Conservation (phyloP, 108 stramenopile genomes). For the Nitzschia sp. region DNA sequence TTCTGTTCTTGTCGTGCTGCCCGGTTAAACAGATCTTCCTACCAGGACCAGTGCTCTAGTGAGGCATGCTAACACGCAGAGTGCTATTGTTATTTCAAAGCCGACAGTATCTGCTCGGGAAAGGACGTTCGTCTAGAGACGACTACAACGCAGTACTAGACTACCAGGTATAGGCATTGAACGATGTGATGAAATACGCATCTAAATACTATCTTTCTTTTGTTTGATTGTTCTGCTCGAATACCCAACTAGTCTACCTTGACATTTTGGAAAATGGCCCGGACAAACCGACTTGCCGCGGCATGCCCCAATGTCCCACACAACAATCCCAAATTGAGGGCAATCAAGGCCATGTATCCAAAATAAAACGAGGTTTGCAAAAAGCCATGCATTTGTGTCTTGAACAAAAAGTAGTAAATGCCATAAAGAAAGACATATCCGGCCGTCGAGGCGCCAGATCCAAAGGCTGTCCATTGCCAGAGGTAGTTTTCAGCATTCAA, state of each 20-base stretch:
- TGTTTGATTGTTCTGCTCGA: no score
- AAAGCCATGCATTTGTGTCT: slow-evolving; percentile 96
- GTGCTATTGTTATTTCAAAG: no score
- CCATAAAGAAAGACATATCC: slow-evolving; percentile 96
- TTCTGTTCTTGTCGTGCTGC: no score
- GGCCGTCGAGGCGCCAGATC: slow-evolving; percentile 88
- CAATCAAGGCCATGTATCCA: slow-evolving; percentile 90
- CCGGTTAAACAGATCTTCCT: no score
- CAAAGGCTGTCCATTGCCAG: slow-evolving; percentile 98
- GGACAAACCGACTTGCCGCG: slow-evolving; percentile 85
- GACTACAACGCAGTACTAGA: no score
- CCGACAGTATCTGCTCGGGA: no score
- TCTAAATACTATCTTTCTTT: no score
- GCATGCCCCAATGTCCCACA: slow-evolving; percentile 90
- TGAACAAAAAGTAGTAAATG: slow-evolving; percentile 97
- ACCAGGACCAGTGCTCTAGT: no score
- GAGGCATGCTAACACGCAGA: no score
- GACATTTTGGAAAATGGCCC: slow-evolving; percentile 89
- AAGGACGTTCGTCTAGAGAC: no score
- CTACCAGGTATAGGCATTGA: no score
- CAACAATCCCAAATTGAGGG: slow-evolving; percentile 74
- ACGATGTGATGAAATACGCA: no score
- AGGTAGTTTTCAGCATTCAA: slow-evolving; percentile 97
- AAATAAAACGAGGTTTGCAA: slow-evolving; percentile 95
- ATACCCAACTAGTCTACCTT: slow-evolving; percentile 90